Base-by-base conservation (phyloP, 179 eudicot species). In the Gypsophila paniculata region DNA sequence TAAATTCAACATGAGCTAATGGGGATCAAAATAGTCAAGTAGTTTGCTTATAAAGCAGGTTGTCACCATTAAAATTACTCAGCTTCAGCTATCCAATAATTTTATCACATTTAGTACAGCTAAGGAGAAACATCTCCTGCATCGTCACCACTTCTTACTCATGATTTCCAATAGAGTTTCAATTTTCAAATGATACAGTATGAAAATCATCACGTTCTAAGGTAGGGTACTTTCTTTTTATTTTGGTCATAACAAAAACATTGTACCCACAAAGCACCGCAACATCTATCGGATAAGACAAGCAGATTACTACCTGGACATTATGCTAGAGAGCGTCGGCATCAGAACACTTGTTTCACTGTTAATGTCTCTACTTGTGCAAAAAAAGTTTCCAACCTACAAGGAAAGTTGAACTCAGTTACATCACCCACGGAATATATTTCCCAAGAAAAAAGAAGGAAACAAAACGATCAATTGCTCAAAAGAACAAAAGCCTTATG, bases 321-420 rank as follows among this genome's bases (percentile, higher is more conserved):
- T 85, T 51, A 93, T 72, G 54, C 73, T 71, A 60, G 90, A 79
- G 72, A 88, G 85, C 77, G 74, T 65, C 7, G 87, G 78, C 70
- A 73, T 81, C 75, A 80, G 70, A 72, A 36, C 73, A 65, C 67
- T 78, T 36, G 79, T 79, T 63, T 80, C 87, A 72, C 76, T 75
- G 69, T 57, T 74, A 60, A 76, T 53, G 38, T 84, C 81, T 69
- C 77, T 76, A 52, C 57, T 59, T 58, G 80, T 76, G 78, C 82
- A 76, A 77, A 88, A 91, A 72, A 44, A 58, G 69, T 79, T 79
- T 1, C 78, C 83, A 64, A 88, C 75, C 97, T 93, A 76, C 53
- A 79, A 70, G 68, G 48, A 44, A 42, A 59, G 63, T 62, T 64
- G 58, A 68, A 15, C 54, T 12, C 36, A 14, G 34, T 17, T 66